Base-by-base conservation (phyloP, 805 yeast genomes). In the Starmerella vitae region DNA sequence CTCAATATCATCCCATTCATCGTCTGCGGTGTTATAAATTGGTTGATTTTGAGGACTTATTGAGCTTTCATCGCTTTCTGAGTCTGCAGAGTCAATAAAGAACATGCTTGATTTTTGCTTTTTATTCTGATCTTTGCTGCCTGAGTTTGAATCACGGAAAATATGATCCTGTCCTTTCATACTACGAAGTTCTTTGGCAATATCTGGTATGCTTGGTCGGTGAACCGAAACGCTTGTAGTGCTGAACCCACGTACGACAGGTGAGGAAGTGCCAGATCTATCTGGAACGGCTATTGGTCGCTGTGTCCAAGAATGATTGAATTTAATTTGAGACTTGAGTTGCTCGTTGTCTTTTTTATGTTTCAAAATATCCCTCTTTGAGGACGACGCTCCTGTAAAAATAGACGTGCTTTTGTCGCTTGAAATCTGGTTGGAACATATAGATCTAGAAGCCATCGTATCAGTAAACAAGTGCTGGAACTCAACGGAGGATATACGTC, bases 31-130 rank as follows among this genome's bases (percentile, higher is more conserved):
- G 26, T 12, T 12, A 22, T 22, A 8, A 12, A 22, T 12, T 22
- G 7, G 10, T 8, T 22, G 26, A 22, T 8, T 22, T n/a, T 22
- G 46, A 7, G 57, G 50, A 9, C 49, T 34, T 22, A 44, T 35
- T 5, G 37, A 28, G 34, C 49, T 45, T 1, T 35, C 49, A 30
- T 44, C 49, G n/a, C 38, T 34, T 20, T 60, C 66, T 4, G 61
- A 54, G 7, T 65, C 65, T 8, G 59, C 53, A 1, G 63, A 60
- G 32, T 58, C 64, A 15, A 62, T 58, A 41, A 60, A 62, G 40
- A 61, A 62, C 61, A 61, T 62, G 38, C 56, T 61, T 26, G 48
- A 12, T 22, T 12, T 22, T n/a, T n/a, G n/a, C n/a, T n/a, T n/a
- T n/a, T n/a, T 22, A 8, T 22, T 12, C 26, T 22, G 26, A 22